Conservation (phyloP, 1,139 yeast genomes). For the Eremothecium coryli region DNA sequence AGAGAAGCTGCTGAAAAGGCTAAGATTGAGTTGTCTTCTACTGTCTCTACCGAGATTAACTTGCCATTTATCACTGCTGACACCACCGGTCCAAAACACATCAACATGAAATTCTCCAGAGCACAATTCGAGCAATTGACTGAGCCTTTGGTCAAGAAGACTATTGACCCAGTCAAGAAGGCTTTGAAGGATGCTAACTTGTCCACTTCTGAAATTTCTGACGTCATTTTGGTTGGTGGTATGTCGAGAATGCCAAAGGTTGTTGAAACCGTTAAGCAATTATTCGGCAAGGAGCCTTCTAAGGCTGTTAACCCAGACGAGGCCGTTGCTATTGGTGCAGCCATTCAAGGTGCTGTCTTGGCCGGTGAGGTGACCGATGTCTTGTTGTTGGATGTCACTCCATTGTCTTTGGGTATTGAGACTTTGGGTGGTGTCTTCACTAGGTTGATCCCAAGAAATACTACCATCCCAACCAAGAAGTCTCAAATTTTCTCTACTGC, state of each 20-base stretch:
- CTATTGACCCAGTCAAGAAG: slow-evolving; percentile 95
- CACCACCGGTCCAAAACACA: slow-evolving; percentile 97
- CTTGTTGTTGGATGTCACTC: slow-evolving; percentile 89
- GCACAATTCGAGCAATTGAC: slow-evolving; percentile 88
- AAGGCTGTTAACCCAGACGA: slow-evolving; percentile 99
- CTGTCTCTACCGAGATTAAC: slow-evolving; percentile 88
- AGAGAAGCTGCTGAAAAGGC: slow-evolving; percentile 99
- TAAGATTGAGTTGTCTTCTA: slow-evolving; percentile 93
- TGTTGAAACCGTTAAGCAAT: slow-evolving; percentile 84
- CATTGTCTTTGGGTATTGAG: slow-evolving; percentile 95
- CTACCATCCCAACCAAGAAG: slow-evolving; percentile 95
- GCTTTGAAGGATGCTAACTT: slow-evolving; percentile 95
- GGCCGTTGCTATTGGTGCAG: slow-evolving; percentile 99
- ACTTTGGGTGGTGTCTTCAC: slow-evolving; percentile 99
- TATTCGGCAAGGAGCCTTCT: slow-evolving; percentile 93
- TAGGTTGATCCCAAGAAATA: slow-evolving; percentile 93
- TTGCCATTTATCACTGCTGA: slow-evolving; percentile 81
- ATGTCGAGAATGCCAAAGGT: slow-evolving; percentile 99
- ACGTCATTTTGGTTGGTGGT: slow-evolving; percentile 98
- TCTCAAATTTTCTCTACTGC: slow-evolving; percentile 98
- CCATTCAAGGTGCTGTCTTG: slow-evolving; percentile 97
- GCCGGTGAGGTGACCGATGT: slow-evolving; percentile 98
- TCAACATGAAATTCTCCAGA: slow-evolving; percentile 87
- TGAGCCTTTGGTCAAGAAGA: slow-evolving; percentile 84
- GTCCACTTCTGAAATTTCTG: slow-evolving; percentile 77